A percentile compares a stretch with the other conserved stretches of the same genome.
phyloP scores from a whole-genome alignment of 768 basidiomycete species.

The Hortiboletus flavorubellus region DNA sequence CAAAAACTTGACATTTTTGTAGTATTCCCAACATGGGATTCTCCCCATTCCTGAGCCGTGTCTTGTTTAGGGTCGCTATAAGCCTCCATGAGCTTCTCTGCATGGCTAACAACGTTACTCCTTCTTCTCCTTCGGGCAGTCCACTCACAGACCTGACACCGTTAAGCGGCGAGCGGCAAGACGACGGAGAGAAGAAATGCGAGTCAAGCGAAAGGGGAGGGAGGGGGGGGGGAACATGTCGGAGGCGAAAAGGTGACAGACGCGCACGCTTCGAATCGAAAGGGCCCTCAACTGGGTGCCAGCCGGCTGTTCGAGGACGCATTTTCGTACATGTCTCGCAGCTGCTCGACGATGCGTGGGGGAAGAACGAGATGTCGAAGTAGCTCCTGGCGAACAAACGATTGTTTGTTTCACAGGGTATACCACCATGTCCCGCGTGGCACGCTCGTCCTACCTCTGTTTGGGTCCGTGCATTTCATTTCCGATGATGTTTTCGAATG shows the following conservation, averaged over 20 bases:
- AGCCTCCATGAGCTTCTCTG: conserved; percentile 83
- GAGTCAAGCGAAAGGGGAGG: conserved; percentile 54
- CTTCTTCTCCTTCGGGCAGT: conserved; percentile 75
- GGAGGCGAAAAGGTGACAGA: conserved; percentile 50
- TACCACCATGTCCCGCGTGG: too few relatives aligned
- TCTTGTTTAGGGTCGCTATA: conserved; percentile 73
- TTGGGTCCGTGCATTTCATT: too few relatives aligned
- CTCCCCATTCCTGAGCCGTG: conserved; percentile 74
- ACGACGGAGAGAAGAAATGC: conserved; percentile 63
- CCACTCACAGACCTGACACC: conserved; percentile 75
- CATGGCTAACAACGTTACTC: conserved; percentile 82
- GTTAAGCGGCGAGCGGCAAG: conserved; percentile 58
- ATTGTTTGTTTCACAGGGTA: too few relatives aligned
- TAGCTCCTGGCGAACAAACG: too few relatives aligned
- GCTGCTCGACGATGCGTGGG: conserved; percentile 57
- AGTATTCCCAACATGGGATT: conserved; percentile 86
- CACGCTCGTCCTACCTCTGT: too few relatives aligned
- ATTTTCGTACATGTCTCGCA: conserved; percentile 92
- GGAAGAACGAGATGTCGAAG: too few relatives aligned
- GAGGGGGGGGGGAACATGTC: conserved; percentile 47
- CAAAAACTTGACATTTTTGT: conserved; percentile 90
- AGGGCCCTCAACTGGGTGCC: conserved; percentile 20
- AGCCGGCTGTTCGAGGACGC: conserved; percentile 62
- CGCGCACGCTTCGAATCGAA: conserved; percentile 34
- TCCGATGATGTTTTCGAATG: too few relatives aligned